These are phyloP conservation scores for Pyropia haitanensis DNA, from an alignment of 23 red algal genomes.

Conservation along the genomic window DNA sequence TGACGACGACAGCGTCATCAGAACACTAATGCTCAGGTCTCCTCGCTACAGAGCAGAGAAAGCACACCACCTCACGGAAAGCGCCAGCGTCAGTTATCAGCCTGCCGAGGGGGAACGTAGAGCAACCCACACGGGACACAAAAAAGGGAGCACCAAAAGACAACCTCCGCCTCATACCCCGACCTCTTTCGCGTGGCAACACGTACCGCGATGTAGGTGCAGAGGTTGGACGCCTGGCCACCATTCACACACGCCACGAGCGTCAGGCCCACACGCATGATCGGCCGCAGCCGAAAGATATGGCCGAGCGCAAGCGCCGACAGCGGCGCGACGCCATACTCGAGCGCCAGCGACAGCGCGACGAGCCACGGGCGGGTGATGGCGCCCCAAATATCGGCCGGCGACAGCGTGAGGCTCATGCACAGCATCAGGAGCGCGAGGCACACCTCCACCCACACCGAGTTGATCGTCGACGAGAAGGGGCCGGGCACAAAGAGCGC, in stretches of 20 bases:
- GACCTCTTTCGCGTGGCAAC: too few relatives aligned
- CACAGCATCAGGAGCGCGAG: slow-evolving; percentile 60
- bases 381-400: slow-evolving; percentile 25
- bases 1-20: slow-evolving; percentile 60
- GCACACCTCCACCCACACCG: background rate
- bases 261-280: slow-evolving; percentile 37
- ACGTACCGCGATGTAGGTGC: slow-evolving; percentile 68
- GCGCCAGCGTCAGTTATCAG: slow-evolving; percentile 62
- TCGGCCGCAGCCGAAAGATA: slow-evolving; percentile 13
- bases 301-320: slow-evolving; percentile 31
- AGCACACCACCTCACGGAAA: too few relatives aligned
- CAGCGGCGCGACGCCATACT: slow-evolving; percentile 50
- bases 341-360: slow-evolving; percentile 17
- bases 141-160: slow-evolving; percentile 67
- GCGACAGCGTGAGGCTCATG: slow-evolving; percentile 56
- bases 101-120: slow-evolving; percentile 71
- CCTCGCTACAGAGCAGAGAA: too few relatives aligned
- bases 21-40: slow-evolving; percentile 47
- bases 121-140: too few relatives aligned
- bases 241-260: slow-evolving; percentile 61
- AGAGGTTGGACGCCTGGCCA: slow-evolving; percentile 73
- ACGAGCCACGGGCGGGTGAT: slow-evolving; percentile 20
- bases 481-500: too few relatives aligned
- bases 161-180: slow-evolving; percentile 86
- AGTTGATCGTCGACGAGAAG: too few relatives aligned